Base-by-base conservation (phyloP, 2,329 filamentous ascomycete species). In the Sporothrix curviconia region DNA sequence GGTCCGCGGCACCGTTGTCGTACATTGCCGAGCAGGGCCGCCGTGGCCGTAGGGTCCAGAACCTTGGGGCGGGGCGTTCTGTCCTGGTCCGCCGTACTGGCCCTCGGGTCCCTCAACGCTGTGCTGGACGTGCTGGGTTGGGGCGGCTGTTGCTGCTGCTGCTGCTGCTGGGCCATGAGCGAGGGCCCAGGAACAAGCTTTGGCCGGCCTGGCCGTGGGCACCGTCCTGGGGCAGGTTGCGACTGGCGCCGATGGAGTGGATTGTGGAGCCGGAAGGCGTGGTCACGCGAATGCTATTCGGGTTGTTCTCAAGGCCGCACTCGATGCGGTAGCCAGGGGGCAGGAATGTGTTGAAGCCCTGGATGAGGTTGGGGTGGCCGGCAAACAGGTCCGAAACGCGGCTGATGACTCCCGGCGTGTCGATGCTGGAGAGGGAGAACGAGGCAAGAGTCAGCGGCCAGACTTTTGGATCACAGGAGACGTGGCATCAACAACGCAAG, bases 211-310 rank as follows among this genome's bases (percentile, higher is more conserved):
- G 70, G 3, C 68, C 64, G 44, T 74, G 72, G 7, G 67, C 64
- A 1, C 71, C 69, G 3, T 83, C 80, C 30, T 72, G 69, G 59
- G 79, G 77, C 34, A 70, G 70, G 11, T 72, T 74, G 55, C 80
- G 74, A 11, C 78, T 75, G 0, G 78, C 63, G 7, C 70, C 86
- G 73, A 96, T 95, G 9, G 90, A 91, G 65, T 92, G 87, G 2
- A 96, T 90, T 11, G 91, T 96, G 2, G 92, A 97, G n/a, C 94
- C 94, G 77, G 95, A 96, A 0, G 94, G 94, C 0, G 94, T 99
- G 0, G 94, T 99, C 15, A 99, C 94, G 62, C 95, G 82, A 62
- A 99, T 99, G 3, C 91, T 91, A 68, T 96, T 96, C 1, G 92
- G 92, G 66, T 97, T 92, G 63, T 95, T 92, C 34, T 90, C 90